Conservation (phyloP, 208 protist species). For the Naegleria gruberi region DNA sequence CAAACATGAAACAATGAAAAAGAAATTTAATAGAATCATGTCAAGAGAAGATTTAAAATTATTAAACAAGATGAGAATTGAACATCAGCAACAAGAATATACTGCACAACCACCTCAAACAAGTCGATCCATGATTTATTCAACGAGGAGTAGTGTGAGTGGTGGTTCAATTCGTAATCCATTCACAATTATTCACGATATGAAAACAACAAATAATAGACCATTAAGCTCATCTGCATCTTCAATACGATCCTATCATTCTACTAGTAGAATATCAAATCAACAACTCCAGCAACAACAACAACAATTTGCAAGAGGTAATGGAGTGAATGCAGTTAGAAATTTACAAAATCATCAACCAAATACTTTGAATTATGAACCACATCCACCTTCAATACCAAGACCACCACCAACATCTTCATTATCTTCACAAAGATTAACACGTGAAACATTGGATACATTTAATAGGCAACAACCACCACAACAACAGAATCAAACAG, state of each 20-base stretch:
- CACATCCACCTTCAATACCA: too few species aligned
- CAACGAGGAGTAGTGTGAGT: too few species aligned
- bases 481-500: too few species aligned
- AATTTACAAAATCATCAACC: neutral
- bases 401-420: too few species aligned
- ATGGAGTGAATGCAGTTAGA: neutral
- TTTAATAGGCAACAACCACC: too few species aligned
- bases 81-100: neutral
- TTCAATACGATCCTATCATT: neutral
- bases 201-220: neutral
- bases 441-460: too few species aligned
- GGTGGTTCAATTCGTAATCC: too few species aligned
- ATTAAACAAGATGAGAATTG: neutral
- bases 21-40: neutral
- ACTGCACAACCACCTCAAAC: neutral
- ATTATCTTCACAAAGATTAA: too few species aligned
- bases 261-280: neutral
- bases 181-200: too few species aligned
- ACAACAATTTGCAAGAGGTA: neutral
- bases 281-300: neutral
- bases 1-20: neutral
- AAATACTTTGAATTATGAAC: too few species aligned
- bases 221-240: too few species aligned
- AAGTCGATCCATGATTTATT: neutral
- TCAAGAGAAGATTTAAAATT: neutral